Percentiles rank a stretch among this genome's conserved stretches.
Conservation (phyloP, 1,284 basidiomycete species). For the Pascua sp. region DNA sequence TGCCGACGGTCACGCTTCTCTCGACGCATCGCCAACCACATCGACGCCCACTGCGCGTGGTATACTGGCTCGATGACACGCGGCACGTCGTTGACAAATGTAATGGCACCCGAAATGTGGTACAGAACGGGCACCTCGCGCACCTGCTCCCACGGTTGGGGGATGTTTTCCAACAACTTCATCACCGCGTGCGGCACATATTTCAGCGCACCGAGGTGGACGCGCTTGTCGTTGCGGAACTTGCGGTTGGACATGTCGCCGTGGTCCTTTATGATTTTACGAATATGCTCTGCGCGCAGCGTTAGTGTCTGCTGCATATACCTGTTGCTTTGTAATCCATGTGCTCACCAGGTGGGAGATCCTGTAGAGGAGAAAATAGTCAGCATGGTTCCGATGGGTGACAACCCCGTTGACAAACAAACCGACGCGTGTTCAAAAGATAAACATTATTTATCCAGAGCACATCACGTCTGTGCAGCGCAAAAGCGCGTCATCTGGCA, state of each 20-base stretch:
- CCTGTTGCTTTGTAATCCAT: neutral
- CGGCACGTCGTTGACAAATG: constrained; percentile 98
- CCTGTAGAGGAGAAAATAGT: constrained; percentile 16
- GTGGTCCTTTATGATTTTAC: constrained; percentile 97
- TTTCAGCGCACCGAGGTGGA: constrained; percentile 95
- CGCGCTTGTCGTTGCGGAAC: constrained; percentile 98
- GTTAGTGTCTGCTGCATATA: neutral
- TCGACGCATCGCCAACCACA: constrained; percentile 99
- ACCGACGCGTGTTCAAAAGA: too few species aligned
- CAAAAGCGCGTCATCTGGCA: too few species aligned
- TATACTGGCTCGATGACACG: constrained; percentile 96
- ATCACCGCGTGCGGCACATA: constrained; percentile 99
- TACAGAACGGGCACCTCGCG: constrained; percentile 95
- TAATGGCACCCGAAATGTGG: constrained; percentile 99
- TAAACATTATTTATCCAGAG: neutral
- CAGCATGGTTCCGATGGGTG: too few species aligned
- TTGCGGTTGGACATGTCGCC: constrained; percentile 96
- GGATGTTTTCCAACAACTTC: constrained; percentile 98
- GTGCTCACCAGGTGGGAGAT: constrained; percentile 42
- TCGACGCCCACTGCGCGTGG: constrained; percentile 98
- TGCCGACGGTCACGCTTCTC: constrained; percentile 98
- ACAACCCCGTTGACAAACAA: too few species aligned
- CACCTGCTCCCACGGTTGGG: constrained; percentile 99
- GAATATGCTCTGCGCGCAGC: constrained; percentile 71
- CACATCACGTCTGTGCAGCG: neutral